Evolutionary conservation across 2,329 filamentous ascomycete species (phyloP).

Genomic region (Aspergillus uvarum): DNA sequence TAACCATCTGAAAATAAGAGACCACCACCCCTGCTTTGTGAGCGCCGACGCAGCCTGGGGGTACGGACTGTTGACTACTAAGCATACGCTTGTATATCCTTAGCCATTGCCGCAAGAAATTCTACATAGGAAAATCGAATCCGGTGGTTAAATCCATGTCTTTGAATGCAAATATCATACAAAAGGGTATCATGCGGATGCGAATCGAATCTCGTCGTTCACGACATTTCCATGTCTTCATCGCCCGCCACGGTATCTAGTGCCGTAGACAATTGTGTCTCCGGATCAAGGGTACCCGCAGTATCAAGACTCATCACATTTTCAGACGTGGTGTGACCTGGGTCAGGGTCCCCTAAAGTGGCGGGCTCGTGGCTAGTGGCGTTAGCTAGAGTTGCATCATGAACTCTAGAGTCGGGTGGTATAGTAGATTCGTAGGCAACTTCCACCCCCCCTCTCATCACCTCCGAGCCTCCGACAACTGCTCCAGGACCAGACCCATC

Average conservation of each 20-base stretch:
- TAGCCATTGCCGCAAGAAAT: not conserved
- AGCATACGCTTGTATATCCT: not conserved
- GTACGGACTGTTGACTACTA: too few species aligned
- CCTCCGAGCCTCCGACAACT: conserved; percentile 33
- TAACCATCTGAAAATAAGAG: too few species aligned
- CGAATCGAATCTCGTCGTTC: conserved; percentile 2
- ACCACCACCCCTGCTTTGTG: too few species aligned
- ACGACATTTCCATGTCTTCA: conserved; percentile 35
- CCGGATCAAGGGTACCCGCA: conserved; percentile 23
- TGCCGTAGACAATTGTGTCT: conserved; percentile 12
- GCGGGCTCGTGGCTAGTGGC: conserved; percentile 22
- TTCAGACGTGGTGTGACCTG: conserved; percentile 20
- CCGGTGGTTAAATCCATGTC: not conserved
- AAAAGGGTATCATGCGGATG: not conserved
- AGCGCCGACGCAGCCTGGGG: too few species aligned
- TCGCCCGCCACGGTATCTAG: conserved; percentile 19
- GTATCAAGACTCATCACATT: conserved; percentile 27
- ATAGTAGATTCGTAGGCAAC: conserved; percentile 31
- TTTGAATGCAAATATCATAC: not conserved
- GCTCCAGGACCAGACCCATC: conserved; percentile 27
- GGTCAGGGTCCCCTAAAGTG: conserved; percentile 11
- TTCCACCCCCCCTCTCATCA: conserved; percentile 33
- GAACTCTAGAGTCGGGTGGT: conserved; percentile 10
- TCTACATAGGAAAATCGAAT: not conserved
- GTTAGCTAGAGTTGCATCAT: conserved; percentile 14